phyloP scores from a whole-genome alignment of 306 rosid genomes.

The Inga laurina region DNA sequence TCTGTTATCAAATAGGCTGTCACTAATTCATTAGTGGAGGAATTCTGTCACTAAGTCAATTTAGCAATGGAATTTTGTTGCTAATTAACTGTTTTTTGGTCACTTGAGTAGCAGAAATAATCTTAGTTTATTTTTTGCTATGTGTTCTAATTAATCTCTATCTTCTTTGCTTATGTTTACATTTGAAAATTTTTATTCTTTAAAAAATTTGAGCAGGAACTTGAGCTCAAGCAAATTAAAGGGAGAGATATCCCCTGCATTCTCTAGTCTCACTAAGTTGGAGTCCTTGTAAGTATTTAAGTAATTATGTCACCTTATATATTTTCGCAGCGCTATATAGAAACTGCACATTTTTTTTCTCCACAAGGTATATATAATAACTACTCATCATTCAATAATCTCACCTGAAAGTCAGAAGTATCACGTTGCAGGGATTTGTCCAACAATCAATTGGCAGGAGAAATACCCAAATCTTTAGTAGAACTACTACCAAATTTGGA shows the following conservation, averaged over 20 bases:
- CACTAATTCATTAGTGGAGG: too few relatives aligned
- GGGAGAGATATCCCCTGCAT: background rate
- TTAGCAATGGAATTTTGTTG: too few relatives aligned
- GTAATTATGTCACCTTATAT: background rate
- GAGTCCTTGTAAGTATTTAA: slow-evolving; percentile 13
- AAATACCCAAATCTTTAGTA: background rate
- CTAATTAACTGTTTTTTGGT: too few relatives aligned
- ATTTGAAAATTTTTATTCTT: background rate
- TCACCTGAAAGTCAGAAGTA: background rate
- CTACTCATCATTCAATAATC: background rate
- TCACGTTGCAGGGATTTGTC: background rate
- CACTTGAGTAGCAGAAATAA: too few relatives aligned
- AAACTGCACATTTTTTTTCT: background rate
- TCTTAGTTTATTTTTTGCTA: too few relatives aligned
- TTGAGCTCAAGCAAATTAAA: background rate
- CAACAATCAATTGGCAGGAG: background rate
- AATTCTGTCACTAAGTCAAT: too few relatives aligned
- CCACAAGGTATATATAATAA: background rate
- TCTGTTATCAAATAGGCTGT: too few relatives aligned
- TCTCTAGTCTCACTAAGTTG: background rate
- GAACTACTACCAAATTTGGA: background rate
- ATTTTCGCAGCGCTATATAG: too few relatives aligned
- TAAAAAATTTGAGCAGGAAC: background rate
- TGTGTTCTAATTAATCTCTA: too few relatives aligned
- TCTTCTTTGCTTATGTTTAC: too few relatives aligned